A percentile compares a stretch with the other conserved stretches of the same genome.
These are phyloP conservation scores for Zygotorulaspora sp. DNA, from an alignment of 805 yeast species.

Conservation along the genomic window DNA sequence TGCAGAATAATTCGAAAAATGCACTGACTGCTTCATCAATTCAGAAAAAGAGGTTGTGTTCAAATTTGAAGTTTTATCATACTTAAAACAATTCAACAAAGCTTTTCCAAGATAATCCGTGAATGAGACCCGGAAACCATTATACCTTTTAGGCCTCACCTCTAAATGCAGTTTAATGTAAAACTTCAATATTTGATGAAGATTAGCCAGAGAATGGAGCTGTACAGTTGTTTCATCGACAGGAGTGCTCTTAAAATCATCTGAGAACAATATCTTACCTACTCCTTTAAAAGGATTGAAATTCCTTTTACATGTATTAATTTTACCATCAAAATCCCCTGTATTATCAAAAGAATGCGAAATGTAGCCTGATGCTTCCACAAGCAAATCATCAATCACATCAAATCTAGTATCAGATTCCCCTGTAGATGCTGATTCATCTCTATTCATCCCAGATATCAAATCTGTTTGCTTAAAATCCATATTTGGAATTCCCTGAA, in stretches of 20 bases:
- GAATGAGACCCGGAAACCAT: slow-evolving; percentile 53
- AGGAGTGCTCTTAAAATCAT: slow-evolving; percentile 21
- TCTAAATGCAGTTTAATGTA: slow-evolving; percentile 52
- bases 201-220: slow-evolving; percentile 27
- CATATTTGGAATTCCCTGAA: slow-evolving; percentile 55
- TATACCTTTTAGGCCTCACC: slow-evolving; percentile 47
- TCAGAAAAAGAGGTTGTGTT: slow-evolving; percentile 40
- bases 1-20: slow-evolving; percentile 39
- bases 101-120: slow-evolving; percentile 72
- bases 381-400: too few species aligned
- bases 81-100: slow-evolving; percentile 38
- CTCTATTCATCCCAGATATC: slow-evolving; percentile 15
- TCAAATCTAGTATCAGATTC: too few species aligned
- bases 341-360: not conserved
- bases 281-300: slow-evolving; percentile 14
- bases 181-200: slow-evolving; percentile 40
- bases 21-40: slow-evolving; percentile 18
- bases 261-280: slow-evolving; percentile 16
- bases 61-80: slow-evolving; percentile 35
- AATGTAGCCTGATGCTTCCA: too few species aligned
- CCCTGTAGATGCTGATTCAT: not conserved
- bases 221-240: slow-evolving; percentile 11
- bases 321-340: not conserved
- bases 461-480: slow-evolving; percentile 35
- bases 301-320: slow-evolving; percentile 12